Conservation (phyloP, 2,329 filamentous ascomycete species). For the Zelopaecilomyces penicillatus region DNA sequence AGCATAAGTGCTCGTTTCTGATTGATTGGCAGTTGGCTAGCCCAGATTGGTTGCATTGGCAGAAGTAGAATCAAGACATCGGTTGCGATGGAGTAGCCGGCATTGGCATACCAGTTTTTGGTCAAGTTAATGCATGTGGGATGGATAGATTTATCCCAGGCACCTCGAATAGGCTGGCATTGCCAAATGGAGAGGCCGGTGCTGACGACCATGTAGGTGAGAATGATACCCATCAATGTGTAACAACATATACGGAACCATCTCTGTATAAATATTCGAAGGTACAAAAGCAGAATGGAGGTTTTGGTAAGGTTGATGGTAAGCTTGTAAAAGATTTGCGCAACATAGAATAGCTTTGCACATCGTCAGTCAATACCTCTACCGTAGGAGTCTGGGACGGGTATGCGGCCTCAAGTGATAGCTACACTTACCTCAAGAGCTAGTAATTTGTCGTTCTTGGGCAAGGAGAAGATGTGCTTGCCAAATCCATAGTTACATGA, state of each 20-base stretch:
- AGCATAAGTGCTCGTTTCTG: conserved; percentile 34
- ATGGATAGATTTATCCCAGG: conserved; percentile 34
- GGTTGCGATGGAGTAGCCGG: conserved; percentile 36
- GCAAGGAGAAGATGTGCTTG: conserved; percentile 28
- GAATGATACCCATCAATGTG: conserved; percentile 31
- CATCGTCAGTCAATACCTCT: too few relatives aligned
- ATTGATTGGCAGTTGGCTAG: conserved; percentile 31
- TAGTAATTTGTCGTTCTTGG: conserved; percentile 24
- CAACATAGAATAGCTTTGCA: conserved; percentile 38
- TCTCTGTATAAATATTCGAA: conserved; percentile 41
- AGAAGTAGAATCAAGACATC: conserved; percentile 38
- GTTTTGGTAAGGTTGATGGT: conserved; percentile 45
- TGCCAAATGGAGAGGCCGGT: conserved; percentile 39
- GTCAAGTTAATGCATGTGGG: conserved; percentile 38
- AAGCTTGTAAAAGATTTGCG: conserved; percentile 46
- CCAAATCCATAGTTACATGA: conserved; percentile 35
- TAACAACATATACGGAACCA: conserved; percentile 38
- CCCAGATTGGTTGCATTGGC: conserved; percentile 38
- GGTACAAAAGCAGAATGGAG: conserved; percentile 45
- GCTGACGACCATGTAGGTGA: conserved; percentile 38
- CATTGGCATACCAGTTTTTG: conserved; percentile 42
- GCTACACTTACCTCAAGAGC: conserved; percentile 25
- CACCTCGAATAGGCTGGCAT: conserved; percentile 38
- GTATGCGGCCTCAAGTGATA: not conserved
- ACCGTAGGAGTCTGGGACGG: not conserved